These are phyloP conservation scores for Mycena polygramma DNA, from an alignment of 768 basidiomycete genomes.

Conservation along the genomic window DNA sequence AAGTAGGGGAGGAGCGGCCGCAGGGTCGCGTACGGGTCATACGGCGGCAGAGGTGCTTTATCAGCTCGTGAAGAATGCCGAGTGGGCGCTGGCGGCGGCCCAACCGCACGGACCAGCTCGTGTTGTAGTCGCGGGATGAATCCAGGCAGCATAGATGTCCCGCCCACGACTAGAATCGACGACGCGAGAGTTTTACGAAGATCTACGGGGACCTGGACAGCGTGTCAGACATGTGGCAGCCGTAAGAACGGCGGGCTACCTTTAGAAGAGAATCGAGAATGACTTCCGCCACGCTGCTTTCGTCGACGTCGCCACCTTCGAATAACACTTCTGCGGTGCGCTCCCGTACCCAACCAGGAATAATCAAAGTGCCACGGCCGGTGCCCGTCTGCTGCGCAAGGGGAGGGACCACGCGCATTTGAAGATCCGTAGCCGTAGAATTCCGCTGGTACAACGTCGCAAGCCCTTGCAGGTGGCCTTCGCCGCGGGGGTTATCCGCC, in stretches of 20 bases:
- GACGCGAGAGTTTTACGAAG: conserved; percentile 87
- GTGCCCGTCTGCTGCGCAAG: conserved; percentile 75
- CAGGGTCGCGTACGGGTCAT: conserved; percentile 82
- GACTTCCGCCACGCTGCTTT: conserved; percentile 85
- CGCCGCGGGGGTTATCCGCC: conserved; percentile 52
- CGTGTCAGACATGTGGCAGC: neutral
- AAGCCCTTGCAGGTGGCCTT: conserved; percentile 73
- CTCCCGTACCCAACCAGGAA: conserved; percentile 97
- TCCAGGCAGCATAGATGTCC: conserved; percentile 92
- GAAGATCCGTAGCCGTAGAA: conserved; percentile 83
- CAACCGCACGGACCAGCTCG: conserved; percentile 77
- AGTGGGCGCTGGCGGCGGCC: conserved; percentile 50
- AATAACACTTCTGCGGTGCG: conserved; percentile 92
- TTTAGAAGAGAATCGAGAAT: conserved; percentile 85
- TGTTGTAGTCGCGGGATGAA: conserved; percentile 91
- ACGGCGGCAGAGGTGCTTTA: conserved; percentile 59
- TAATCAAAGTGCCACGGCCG: conserved; percentile 81
- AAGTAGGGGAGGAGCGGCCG: conserved; percentile 80
- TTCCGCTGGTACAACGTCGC: conserved; percentile 79
- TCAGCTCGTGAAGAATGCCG: conserved; percentile 54
- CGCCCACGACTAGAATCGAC: conserved; percentile 89
- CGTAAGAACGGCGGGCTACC: conserved; percentile 53
- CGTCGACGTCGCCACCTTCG: conserved; percentile 90
- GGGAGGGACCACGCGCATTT: conserved; percentile 78
- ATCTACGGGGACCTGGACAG: conserved; percentile 86